Percentiles rank a stretch among this genome's conserved stretches.
phyloP scores from a whole-genome alignment of 208 protist species.

The Kentomonas sorsogonicus region DNA sequence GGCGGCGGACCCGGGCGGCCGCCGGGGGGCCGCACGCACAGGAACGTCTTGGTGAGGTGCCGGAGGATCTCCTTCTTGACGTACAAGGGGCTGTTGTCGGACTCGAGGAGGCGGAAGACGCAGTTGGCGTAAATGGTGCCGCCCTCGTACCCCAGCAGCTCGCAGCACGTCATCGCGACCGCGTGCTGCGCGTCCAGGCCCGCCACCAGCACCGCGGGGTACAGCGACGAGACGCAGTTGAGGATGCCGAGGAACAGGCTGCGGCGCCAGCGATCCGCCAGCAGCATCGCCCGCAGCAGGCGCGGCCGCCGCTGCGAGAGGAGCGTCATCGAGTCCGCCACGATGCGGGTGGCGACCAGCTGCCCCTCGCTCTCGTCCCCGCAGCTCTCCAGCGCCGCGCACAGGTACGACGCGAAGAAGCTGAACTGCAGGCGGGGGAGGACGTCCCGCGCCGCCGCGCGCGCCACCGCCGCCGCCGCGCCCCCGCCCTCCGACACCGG shows the following conservation, averaged over 20 bases:
- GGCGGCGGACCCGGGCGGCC: conserved; percentile 23
- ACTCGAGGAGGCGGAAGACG: conserved; percentile 90
- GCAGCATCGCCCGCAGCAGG: conserved; percentile 36
- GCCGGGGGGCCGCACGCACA: conserved; percentile 15
- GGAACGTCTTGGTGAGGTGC: conserved; percentile 70
- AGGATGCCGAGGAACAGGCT: conserved; percentile 85
- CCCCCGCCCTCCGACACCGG: no score
- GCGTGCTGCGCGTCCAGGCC: conserved; percentile 89
- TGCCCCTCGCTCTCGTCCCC: conserved; percentile 69
- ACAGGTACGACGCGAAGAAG: conserved; percentile 65
- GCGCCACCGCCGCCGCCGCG: conserved; percentile 12
- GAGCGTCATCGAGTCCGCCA: conserved; percentile 45
- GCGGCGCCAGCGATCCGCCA: conserved; percentile 33
- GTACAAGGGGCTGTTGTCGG: conserved; percentile 69
- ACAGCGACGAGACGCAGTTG: conserved; percentile 80
- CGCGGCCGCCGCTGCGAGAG: conserved; percentile 23
- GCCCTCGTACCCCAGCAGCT: conserved; percentile 67
- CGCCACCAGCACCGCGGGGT: conserved; percentile 78
- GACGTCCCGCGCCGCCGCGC: conserved; percentile 28
- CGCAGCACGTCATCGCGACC: conserved; percentile 41
- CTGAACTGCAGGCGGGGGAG: conserved; percentile 30
- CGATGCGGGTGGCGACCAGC: conserved; percentile 55
- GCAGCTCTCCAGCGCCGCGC: conserved; percentile 49
- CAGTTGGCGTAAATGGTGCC: conserved; percentile 91
- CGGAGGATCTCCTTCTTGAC: conserved; percentile 87